Evolutionary conservation across 225 moss, liverwort and hornwort genomes (phyloP).

Genomic region (Sphagnum contortum): DNA sequence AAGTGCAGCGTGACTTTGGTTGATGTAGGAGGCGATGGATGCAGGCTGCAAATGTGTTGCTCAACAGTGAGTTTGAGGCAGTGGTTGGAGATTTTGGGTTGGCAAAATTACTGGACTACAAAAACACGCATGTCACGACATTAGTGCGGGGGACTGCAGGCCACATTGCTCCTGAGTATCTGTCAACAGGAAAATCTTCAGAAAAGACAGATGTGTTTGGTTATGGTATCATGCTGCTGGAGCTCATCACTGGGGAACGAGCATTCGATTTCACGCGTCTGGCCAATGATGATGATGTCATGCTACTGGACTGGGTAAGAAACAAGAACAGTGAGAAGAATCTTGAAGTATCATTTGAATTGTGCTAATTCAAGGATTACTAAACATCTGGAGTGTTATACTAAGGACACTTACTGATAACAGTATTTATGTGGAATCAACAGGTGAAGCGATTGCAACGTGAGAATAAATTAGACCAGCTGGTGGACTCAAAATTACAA

Average conservation of each 20-base stretch:
- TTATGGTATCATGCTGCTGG: constrained; percentile 88
- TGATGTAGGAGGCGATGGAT: too few species aligned
- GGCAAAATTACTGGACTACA: constrained; percentile 89
- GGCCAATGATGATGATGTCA: constrained; percentile 91
- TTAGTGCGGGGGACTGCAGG: constrained; percentile 92
- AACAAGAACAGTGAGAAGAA: too few species aligned
- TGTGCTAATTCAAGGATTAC: too few species aligned
- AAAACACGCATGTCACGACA: constrained; percentile 93
- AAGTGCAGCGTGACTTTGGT: too few species aligned
- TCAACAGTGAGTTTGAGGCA: constrained; percentile 91
- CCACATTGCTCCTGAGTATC: constrained; percentile 93
- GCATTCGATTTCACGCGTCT: constrained; percentile 90
- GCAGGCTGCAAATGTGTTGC: constrained; percentile 74
- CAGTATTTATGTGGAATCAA: too few species aligned
- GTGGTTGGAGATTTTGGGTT: constrained; percentile 96
- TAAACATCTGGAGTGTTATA: too few species aligned
- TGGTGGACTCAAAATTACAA: constrained; percentile 81
- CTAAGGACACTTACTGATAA: too few species aligned
- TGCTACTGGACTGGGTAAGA: constrained; percentile 94
- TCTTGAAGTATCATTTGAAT: too few species aligned
- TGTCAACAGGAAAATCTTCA: constrained; percentile 94
- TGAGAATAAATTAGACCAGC: constrained; percentile 71
- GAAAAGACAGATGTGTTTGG: constrained; percentile 97
- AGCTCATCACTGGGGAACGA: constrained; percentile 92
- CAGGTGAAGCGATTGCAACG: constrained; percentile 79